Base-by-base conservation (phyloP, 2,329 filamentous ascomycete genomes). In the Bipolaris zeicola region DNA sequence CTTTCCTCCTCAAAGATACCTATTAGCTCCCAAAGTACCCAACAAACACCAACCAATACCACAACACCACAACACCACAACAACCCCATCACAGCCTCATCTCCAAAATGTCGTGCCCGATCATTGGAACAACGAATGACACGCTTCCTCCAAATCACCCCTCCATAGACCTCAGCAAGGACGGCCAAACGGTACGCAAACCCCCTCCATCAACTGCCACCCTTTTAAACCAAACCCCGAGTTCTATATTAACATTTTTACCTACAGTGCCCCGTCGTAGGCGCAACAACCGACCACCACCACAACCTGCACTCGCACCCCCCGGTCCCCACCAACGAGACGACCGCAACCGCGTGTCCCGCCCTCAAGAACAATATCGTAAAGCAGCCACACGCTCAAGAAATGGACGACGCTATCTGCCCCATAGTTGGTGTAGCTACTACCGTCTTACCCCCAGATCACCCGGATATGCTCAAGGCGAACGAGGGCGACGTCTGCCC, bases 221-320 rank as follows among this genome's bases (percentile, higher is more conserved):
- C 28, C 10, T 31, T 31, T 31, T 13, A 4, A 31, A 31, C 6
- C 10, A 31, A 31, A 5, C 28, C 28, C 10, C 28, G 28, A 11
- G 11, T 4, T 10, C 3, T 13, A 31, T 5, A 5, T 13, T 31
- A 31, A 31, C 28, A 31, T 31, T 3, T 31, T 31, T 6, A 28
- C 26, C 37, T 36, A 41, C 69, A 76, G 62, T 80, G 78, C 71
- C 78, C 78, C 0, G 68, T 80, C 6, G 78, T 79, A 52, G 79
- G 79, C 61, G 79, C 79, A 42, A 79, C 72, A 39, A 78, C 78
- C 50, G 72, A 74, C 53, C 78, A 80, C 68, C 79, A 80, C 69
- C 75, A 77, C 65, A 75, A 74, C 66, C 71, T 77, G 36, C 73
- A 76, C 65, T 71, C 74, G 58, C 78, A 80, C 66, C 78, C 78